Evolutionary conservation across 2,329 filamentous ascomycete genomes (phyloP).

Genomic region (Colletotrichum trifolii): DNA sequence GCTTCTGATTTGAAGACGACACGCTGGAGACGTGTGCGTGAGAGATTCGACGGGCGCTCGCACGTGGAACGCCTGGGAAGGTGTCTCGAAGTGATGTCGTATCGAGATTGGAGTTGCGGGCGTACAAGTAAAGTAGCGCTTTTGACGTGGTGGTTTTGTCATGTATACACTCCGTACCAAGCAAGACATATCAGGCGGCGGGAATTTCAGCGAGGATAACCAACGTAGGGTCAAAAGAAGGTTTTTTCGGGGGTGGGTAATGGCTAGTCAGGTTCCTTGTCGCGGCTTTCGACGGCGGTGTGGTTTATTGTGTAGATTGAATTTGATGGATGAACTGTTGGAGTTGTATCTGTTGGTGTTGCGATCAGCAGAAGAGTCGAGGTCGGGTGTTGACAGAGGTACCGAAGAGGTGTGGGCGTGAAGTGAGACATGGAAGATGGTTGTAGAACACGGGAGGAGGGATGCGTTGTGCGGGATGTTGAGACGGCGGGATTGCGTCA

Average conservation of each 20-base stretch:
- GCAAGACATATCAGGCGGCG: neutral
- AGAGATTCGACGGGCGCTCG: too few relatives aligned
- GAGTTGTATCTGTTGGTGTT: neutral
- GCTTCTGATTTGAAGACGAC: too few relatives aligned
- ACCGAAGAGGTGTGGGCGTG: neutral
- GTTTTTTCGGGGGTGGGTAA: slow-evolving; percentile 6
- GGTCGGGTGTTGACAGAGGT: neutral
- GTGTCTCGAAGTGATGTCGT: neutral
- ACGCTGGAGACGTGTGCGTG: too few relatives aligned
- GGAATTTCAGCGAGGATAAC: neutral
- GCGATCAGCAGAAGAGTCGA: too few relatives aligned
- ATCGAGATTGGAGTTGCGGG: slow-evolving; percentile 7
- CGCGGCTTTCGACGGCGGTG: neutral
- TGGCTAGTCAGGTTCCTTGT: slow-evolving; percentile 22
- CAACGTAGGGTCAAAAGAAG: neutral
- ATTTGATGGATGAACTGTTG: neutral
- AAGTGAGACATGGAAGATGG: neutral
- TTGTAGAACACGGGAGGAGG: neutral
- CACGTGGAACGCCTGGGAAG: too few relatives aligned
- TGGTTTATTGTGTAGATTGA: neutral
- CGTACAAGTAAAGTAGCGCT: neutral
- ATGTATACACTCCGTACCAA: too few relatives aligned
- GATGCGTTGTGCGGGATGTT: neutral
- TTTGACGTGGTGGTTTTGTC: neutral
- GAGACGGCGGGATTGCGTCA: slow-evolving; percentile 7